These are phyloP conservation scores for Dactylella cylindrospora DNA, from an alignment of 2,329 filamentous ascomycete species.

Conservation along the genomic window DNA sequence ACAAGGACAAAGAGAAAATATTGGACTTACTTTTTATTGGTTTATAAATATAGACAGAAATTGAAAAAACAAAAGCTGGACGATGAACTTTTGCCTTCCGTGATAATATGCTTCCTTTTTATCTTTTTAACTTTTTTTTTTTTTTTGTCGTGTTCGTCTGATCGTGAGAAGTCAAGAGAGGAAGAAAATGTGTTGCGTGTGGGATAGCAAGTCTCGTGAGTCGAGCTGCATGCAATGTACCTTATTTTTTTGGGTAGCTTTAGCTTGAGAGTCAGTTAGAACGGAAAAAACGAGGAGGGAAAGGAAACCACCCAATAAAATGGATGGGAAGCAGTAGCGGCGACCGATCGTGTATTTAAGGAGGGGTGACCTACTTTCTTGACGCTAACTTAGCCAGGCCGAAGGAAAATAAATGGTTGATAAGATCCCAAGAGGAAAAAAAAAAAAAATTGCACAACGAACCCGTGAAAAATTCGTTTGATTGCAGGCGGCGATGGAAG, in stretches of 20 bases:
- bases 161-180: too few relatives aligned
- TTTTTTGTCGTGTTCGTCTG: too few relatives aligned
- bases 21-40: too few relatives aligned
- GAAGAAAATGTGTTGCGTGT: constrained; percentile 28
- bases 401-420: too few relatives aligned
- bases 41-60: background rate
- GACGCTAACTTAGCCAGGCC: too few relatives aligned
- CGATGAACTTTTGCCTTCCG: background rate
- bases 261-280: too few relatives aligned
- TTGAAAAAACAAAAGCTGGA: background rate
- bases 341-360: constrained; percentile 42
- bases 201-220: constrained; percentile 42
- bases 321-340: constrained; percentile 27
- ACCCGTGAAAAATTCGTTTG: constrained; percentile 5
- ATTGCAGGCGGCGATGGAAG: too few relatives aligned
- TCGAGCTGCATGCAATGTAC: too few relatives aligned
- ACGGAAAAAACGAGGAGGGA: too few relatives aligned
- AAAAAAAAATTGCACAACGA: constrained; percentile 9
- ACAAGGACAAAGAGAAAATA: constrained; percentile 14
- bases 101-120: background rate
- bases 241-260: too few relatives aligned
- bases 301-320: constrained; percentile 41
- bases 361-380: constrained; percentile 14
- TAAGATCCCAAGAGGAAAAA: constrained; percentile 10
- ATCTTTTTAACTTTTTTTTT: constrained; percentile 1